A percentile compares a stretch with the other conserved stretches of the same genome.
phyloP scores from a whole-genome alignment of 352 stramenopile genomes.

The Globisporangium yorkense region DNA sequence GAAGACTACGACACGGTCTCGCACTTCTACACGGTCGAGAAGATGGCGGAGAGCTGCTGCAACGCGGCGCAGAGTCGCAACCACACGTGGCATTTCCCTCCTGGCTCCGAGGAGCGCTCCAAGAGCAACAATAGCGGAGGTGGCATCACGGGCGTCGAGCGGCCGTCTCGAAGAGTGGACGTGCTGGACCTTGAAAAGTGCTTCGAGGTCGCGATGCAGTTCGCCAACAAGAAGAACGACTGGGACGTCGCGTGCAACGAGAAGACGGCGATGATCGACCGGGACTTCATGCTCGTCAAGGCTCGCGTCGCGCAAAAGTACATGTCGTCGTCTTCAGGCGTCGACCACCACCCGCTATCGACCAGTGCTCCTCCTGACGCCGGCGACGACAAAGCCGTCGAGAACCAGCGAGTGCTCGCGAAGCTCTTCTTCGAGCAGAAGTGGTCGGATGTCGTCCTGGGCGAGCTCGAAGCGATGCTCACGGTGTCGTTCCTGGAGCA shows the following conservation, averaged over 20 bases:
- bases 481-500: conserved; percentile 87
- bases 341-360: not conserved
- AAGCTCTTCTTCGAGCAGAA: conserved; percentile 87
- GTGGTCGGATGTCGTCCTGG: conserved; percentile 84
- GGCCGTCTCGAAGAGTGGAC: conserved; percentile 56
- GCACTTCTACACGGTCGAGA: conserved; percentile 79
- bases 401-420: conserved; percentile 34
- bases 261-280: conserved; percentile 56
- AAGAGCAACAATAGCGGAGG: conserved; percentile 42
- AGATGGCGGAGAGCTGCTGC: conserved; percentile 59
- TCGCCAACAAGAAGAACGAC: conserved; percentile 40
- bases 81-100: conserved; percentile 73
- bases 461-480: conserved; percentile 86
- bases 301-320: conserved; percentile 32
- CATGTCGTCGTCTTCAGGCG: not conserved
- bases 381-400: not conserved
- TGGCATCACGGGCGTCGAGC: conserved; percentile 44
- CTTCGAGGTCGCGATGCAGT: conserved; percentile 65
- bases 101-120: conserved; percentile 48
- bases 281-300: conserved; percentile 60
- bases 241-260: conserved; percentile 34
- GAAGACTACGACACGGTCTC: conserved; percentile 36
- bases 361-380: not conserved
- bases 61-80: conserved; percentile 63
- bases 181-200: conserved; percentile 64